phyloP scores from a whole-genome alignment of 768 basidiomycete genomes.

The Rhizopogon vinicolor region DNA sequence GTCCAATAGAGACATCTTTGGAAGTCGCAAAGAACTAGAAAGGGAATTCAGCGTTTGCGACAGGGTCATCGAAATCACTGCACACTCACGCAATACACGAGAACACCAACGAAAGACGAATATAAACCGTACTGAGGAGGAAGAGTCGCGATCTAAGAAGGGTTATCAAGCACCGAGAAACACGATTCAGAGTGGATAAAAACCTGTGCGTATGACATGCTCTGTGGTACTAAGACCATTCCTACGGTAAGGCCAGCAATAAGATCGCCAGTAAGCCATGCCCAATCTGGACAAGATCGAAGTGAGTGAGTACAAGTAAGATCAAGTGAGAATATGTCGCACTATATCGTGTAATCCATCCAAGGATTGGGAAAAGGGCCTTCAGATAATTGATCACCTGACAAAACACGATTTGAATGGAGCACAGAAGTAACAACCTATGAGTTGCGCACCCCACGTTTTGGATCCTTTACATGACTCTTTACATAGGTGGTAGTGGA shows the following conservation, averaged over 20 bases:
- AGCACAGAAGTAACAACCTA: background rate
- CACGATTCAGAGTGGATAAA: background rate
- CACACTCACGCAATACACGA: conserved; percentile 71
- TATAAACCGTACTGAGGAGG: conserved; percentile 89
- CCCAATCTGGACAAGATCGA: conserved; percentile 43
- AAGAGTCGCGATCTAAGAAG: conserved; percentile 71
- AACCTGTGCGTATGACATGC: conserved; percentile 85
- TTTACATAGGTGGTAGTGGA: conserved; percentile 53
- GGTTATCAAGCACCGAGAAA: background rate
- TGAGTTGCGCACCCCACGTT: conserved; percentile 34
- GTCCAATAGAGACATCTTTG: conserved; percentile 99
- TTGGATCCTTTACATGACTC: conserved; percentile 39
- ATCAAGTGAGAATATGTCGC: conserved; percentile 19
- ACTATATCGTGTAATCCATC: conserved; percentile 90
- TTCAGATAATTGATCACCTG: conserved; percentile 62
- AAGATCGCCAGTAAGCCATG: conserved; percentile 83
- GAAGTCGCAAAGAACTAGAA: conserved; percentile 89
- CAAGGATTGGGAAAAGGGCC: conserved; percentile 78
- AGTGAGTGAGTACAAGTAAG: conserved; percentile 2
- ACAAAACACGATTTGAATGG: background rate
- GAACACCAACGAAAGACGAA: conserved; percentile 85
- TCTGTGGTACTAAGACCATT: conserved; percentile 92
- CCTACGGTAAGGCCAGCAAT: conserved; percentile 93
- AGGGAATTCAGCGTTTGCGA: background rate
- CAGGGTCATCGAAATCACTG: background rate